Percentiles rank a stretch among this genome's conserved stretches.
Conservation (phyloP, 2,329 filamentous ascomycete species). For the Fusarium sp. region DNA sequence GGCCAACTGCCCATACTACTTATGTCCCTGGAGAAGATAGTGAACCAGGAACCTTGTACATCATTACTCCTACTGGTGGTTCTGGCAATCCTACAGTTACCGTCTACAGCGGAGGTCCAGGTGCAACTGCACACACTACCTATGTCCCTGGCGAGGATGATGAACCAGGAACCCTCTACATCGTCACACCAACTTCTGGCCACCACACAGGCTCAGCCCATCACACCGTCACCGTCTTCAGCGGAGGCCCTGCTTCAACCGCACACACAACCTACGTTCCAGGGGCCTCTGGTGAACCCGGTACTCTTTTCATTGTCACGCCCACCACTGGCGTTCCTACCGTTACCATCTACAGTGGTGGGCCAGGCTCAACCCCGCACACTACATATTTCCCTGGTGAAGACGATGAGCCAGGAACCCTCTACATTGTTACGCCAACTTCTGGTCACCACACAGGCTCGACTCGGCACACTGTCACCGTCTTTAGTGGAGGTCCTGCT, state of each 20-base stretch:
- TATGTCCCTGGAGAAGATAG: no score
- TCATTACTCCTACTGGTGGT: no score
- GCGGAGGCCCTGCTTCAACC: background rate
- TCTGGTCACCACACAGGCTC: background rate
- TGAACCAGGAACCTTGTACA: no score
- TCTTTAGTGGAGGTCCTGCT: background rate
- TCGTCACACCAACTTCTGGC: constrained; percentile 9
- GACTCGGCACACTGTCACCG: background rate
- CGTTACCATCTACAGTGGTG: background rate
- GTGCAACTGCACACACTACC: no score
- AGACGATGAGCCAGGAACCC: background rate
- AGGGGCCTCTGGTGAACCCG: background rate
- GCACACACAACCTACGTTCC: background rate
- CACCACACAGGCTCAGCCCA: background rate
- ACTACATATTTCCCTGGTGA: background rate
- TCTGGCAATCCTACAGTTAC: no score
- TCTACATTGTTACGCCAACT: background rate
- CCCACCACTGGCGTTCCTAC: background rate
- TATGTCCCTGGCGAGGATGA: no score
- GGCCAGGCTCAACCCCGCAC: background rate
- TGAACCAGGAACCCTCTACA: background rate
- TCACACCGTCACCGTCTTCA: background rate
- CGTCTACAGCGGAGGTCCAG: no score
- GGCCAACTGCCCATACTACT: no score
- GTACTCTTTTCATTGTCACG: background rate